These are phyloP conservation scores for Coemansia sp. DNA, from an alignment of 192 early-diverging fungal genomes.

Conservation along the genomic window DNA sequence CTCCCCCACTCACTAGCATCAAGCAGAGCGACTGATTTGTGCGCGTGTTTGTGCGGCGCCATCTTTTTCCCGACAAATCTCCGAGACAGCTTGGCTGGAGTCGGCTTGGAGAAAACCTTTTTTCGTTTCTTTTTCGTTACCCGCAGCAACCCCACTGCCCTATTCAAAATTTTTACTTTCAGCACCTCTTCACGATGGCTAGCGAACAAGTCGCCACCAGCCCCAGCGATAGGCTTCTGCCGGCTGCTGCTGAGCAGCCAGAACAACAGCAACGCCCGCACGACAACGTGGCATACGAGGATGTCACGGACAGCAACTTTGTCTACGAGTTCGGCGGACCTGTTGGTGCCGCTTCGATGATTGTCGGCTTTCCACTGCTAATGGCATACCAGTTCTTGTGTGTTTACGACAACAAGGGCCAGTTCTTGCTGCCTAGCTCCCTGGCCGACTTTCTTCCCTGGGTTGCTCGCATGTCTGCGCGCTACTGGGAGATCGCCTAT, in stretches of 20 bases:
- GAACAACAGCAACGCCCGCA: conserved; percentile 22
- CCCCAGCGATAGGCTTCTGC: background rate
- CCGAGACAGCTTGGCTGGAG: background rate
- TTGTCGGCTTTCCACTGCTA: conserved; percentile 67
- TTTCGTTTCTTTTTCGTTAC: background rate
- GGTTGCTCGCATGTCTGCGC: conserved; percentile 46
- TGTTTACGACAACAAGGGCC: conserved; percentile 65
- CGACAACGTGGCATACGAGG: conserved; percentile 54
- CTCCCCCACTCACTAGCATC: background rate
- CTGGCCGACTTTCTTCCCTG: conserved; percentile 43
- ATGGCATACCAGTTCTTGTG: conserved; percentile 77
- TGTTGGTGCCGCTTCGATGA: conserved; percentile 65
- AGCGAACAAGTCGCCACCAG: background rate
- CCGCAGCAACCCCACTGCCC: background rate
- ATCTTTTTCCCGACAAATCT: background rate
- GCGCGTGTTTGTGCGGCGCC: background rate
- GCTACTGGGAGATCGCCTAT: conserved; percentile 56
- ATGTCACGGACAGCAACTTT: conserved; percentile 61
- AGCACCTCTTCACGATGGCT: background rate
- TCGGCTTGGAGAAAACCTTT: background rate
- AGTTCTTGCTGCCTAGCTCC: conserved; percentile 53
- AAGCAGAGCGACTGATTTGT: background rate
- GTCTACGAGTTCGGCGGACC: conserved; percentile 75
- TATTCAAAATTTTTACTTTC: background rate
- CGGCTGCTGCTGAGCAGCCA: background rate